Conservation (phyloP, 2,329 filamentous ascomycete genomes). For the Dothistroma septosporum region DNA sequence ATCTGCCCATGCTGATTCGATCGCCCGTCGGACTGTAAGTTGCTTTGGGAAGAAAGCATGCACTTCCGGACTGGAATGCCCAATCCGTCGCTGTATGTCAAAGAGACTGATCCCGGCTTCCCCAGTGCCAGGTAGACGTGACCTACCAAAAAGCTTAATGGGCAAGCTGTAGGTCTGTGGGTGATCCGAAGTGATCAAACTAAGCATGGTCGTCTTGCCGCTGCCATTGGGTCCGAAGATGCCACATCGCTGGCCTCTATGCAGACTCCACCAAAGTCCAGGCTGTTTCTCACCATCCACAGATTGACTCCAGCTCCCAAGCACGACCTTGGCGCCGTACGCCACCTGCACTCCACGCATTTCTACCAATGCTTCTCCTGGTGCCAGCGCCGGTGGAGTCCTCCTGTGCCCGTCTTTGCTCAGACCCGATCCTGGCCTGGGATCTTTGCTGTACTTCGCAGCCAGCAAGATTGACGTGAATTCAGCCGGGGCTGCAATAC, state of each 20-base stretch:
- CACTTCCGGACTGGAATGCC: slow-evolving; percentile 90
- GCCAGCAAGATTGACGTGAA: not conserved
- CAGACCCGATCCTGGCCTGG: slow-evolving; percentile 1
- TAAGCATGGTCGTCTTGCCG: slow-evolving; percentile 91
- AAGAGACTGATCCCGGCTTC: slow-evolving; percentile 78
- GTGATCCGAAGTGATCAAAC: slow-evolving; percentile 90
- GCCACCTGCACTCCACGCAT: slow-evolving; percentile 80
- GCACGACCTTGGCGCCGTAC: slow-evolving; percentile 71
- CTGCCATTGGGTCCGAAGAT: slow-evolving; percentile 91
- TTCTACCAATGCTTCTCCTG: slow-evolving; percentile 71
- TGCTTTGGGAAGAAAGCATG: slow-evolving; percentile 85
- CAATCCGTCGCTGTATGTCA: slow-evolving; percentile 84
- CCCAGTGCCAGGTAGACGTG: slow-evolving; percentile 70
- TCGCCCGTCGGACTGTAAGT: slow-evolving; percentile 65
- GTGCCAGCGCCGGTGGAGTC: slow-evolving; percentile 23
- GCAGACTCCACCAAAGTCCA: slow-evolving; percentile 79
- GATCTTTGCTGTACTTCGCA: not conserved
- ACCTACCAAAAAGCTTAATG: slow-evolving; percentile 78
- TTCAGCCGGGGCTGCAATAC: not conserved
- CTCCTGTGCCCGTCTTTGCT: slow-evolving; percentile 32
- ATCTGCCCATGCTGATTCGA: slow-evolving; percentile 87
- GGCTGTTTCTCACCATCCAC: slow-evolving; percentile 42
- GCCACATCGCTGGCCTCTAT: slow-evolving; percentile 81
- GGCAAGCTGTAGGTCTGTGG: slow-evolving; percentile 89
- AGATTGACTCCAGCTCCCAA: slow-evolving; percentile 74